Conservation (phyloP, 495 filamentous ascomycete species). For the Xylaria longipes region DNA sequence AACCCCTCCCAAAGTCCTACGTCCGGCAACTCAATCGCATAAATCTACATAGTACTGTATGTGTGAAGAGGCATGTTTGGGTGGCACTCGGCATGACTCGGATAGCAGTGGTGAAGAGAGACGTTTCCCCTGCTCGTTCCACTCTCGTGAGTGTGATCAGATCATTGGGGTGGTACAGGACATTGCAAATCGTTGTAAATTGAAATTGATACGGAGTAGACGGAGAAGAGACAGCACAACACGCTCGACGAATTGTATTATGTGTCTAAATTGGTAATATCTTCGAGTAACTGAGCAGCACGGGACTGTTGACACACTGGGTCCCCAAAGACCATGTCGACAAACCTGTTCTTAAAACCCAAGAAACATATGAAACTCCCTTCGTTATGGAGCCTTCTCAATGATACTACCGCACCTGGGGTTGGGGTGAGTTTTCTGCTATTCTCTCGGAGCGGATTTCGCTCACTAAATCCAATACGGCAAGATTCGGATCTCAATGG, state of each 20-base stretch:
- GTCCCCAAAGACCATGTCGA: not conserved
- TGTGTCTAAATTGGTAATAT: not conserved
- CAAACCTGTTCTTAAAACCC: not conserved
- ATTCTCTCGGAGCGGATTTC: not conserved
- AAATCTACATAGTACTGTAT: too few species aligned
- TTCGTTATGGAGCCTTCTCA: not conserved
- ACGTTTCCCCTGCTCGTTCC: not conserved
- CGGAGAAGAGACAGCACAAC: not conserved
- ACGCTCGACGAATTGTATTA: not conserved
- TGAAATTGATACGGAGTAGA: not conserved
- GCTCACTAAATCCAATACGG: not conserved
- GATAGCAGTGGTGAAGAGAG: constrained; percentile 1
- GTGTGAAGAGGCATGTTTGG: constrained; percentile 1
- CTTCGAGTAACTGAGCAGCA: not conserved
- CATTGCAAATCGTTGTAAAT: not conserved
- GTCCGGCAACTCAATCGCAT: constrained; percentile 2
- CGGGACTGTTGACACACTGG: not conserved
- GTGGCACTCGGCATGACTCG: constrained; percentile 12
- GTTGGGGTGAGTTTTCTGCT: not conserved
- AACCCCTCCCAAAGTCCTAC: constrained; percentile 6
- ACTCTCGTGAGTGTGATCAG: constrained; percentile 9
- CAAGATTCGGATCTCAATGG: not conserved
- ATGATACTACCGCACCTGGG: not conserved
- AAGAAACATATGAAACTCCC: not conserved
- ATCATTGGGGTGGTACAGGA: constrained; percentile 17